Percentiles rank a stretch among this genome's conserved stretches.
Conservation (phyloP, 2,329 filamentous ascomycete species). For the Penicillium paneum region DNA sequence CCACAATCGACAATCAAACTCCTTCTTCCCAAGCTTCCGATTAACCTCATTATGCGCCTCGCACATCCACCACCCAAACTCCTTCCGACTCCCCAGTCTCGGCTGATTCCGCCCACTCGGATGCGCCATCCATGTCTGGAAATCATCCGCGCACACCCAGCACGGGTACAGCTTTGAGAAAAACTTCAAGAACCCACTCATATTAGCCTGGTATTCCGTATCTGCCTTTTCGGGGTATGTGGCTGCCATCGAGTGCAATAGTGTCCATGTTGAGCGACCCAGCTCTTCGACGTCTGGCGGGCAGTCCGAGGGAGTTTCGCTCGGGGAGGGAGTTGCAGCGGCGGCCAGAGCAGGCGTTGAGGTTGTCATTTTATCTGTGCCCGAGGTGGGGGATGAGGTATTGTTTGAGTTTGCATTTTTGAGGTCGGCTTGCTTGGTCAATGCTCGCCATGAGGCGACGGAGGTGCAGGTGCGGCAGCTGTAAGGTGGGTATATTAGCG, state of each 20-base stretch:
- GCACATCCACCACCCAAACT: slow-evolving; percentile 51
- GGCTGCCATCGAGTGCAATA: slow-evolving; percentile 87
- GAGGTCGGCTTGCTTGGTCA: slow-evolving; percentile 42
- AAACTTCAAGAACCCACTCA: slow-evolving; percentile 70
- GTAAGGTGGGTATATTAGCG: not conserved
- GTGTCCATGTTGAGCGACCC: slow-evolving; percentile 85
- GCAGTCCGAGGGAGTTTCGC: slow-evolving; percentile 60
- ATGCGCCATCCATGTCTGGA: slow-evolving; percentile 72
- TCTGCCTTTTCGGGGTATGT: slow-evolving; percentile 73
- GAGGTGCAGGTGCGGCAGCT: slow-evolving; percentile 51
- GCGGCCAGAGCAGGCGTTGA: slow-evolving; percentile 39
- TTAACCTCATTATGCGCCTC: slow-evolving; percentile 52
- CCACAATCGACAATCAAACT: slow-evolving; percentile 88
- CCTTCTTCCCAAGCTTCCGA: slow-evolving; percentile 79
- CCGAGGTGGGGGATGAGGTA: slow-evolving; percentile 12
- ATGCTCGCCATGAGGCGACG: slow-evolving; percentile 45
- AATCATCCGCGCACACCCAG: slow-evolving; percentile 92
- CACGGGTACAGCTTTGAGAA: slow-evolving; percentile 91
- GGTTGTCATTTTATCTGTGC: slow-evolving; percentile 22
- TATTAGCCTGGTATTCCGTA: slow-evolving; percentile 67
- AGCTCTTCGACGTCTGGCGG: slow-evolving; percentile 86
- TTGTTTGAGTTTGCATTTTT: slow-evolving; percentile 14
- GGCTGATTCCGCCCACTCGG: slow-evolving; percentile 60
- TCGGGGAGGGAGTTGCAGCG: slow-evolving; percentile 30
- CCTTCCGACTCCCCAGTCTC: slow-evolving; percentile 49